Evolutionary conservation across 371 early-diverging fungal genomes (phyloP).

Genomic region (Sporodiniella umbellata): DNA sequence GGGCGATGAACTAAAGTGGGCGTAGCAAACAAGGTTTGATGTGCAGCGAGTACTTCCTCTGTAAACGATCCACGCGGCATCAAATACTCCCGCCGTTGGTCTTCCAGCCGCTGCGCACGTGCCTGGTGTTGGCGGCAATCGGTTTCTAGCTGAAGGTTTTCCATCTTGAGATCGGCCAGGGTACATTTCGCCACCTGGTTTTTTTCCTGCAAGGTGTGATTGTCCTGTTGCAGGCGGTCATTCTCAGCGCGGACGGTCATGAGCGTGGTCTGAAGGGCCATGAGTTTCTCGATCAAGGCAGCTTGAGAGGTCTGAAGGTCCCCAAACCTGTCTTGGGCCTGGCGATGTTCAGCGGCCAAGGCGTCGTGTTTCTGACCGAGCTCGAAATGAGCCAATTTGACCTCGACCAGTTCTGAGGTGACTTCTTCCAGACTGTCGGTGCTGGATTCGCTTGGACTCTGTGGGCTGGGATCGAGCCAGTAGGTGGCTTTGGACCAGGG

Average conservation of each 20-base stretch:
- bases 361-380: constrained; percentile 34
- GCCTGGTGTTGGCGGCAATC: constrained; percentile 21
- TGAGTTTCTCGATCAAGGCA: constrained; percentile 23
- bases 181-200: constrained; percentile 32
- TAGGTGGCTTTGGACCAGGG: too few relatives aligned
- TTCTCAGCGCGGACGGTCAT: constrained; percentile 23
- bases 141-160: constrained; percentile 29
- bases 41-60: constrained; percentile 46
- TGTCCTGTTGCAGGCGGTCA: constrained; percentile 20
- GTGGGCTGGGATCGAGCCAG: too few relatives aligned
- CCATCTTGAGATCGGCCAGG: constrained; percentile 33
- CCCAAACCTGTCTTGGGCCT: constrained; percentile 17
- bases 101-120: constrained; percentile 32
- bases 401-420: constrained; percentile 27
- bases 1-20: constrained; percentile 18
- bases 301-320: constrained; percentile 24
- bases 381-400: constrained; percentile 39
- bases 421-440: constrained; percentile 13
- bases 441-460: constrained; percentile 15
- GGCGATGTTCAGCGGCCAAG: constrained; percentile 43
- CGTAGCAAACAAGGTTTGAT: constrained; percentile 27
- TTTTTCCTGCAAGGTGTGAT: constrained; percentile 22
- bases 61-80: constrained; percentile 44
- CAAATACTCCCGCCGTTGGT: constrained; percentile 39
- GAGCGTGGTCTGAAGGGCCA: constrained; percentile 23